Conservation (phyloP, 352 stramenopile species). For the Phytopythium delawarense region DNA sequence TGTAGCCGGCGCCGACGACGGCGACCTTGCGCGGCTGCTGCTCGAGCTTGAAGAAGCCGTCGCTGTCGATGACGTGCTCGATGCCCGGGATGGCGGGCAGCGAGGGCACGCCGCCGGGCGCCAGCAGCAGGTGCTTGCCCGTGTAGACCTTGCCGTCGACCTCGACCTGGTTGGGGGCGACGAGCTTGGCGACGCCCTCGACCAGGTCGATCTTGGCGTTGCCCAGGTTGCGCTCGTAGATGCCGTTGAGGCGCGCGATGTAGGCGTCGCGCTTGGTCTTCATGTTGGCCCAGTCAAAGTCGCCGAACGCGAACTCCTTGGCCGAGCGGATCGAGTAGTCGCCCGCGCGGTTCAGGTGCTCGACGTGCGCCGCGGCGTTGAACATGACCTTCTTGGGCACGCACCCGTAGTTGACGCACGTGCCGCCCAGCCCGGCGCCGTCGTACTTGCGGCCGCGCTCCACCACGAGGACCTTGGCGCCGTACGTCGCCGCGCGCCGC, state of each 20-base stretch:
- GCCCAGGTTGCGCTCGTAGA: constrained; percentile 93
- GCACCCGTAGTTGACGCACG: constrained; percentile 98
- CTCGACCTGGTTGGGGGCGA: constrained; percentile 73
- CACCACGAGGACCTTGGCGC: constrained; percentile 94
- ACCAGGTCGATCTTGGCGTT: constrained; percentile 90
- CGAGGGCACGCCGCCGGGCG: constrained; percentile 88
- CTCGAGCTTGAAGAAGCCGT: constrained; percentile 97
- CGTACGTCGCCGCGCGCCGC: constrained; percentile 89
- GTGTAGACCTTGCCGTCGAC: constrained; percentile 74
- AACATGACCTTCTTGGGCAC: constrained; percentile 99
- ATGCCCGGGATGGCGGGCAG: constrained; percentile 82
- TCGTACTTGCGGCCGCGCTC: constrained; percentile 75
- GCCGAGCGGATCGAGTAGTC: constrained; percentile 69
- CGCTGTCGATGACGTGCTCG: constrained; percentile 93
- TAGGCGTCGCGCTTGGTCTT: constrained; percentile 94
- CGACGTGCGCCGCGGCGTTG: constrained; percentile 82
- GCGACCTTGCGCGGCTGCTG: constrained; percentile 87
- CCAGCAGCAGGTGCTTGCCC: constrained; percentile 94
- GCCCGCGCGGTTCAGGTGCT: constrained; percentile 56
- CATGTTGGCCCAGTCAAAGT: constrained; percentile 91
- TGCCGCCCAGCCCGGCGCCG: constrained; percentile 87
- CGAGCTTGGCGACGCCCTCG: constrained; percentile 87
- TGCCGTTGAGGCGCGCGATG: constrained; percentile 94
- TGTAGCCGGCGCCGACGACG: constrained; percentile 96
- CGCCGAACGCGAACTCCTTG: constrained; percentile 45